Percentiles rank a stretch among this genome's conserved stretches.
phyloP scores from a whole-genome alignment of 768 basidiomycete genomes.

The Coprinellus micaceus region DNA sequence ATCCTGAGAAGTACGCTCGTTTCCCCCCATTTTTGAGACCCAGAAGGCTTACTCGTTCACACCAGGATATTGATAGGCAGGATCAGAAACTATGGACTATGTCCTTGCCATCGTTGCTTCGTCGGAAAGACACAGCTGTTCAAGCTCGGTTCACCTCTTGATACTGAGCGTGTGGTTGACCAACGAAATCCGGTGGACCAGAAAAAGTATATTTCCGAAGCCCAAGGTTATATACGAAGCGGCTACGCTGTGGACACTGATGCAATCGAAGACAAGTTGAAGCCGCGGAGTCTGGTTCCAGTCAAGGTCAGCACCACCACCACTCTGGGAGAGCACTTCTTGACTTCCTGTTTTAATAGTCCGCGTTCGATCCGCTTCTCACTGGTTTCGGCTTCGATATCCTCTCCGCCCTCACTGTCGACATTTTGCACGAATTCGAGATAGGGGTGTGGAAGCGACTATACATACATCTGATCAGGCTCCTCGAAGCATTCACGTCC shows the following conservation, averaged over 20 bases:
- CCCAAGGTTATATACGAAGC: too few relatives aligned
- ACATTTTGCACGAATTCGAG: conserved; percentile 37
- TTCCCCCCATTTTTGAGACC: neutral
- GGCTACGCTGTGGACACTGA: too few relatives aligned
- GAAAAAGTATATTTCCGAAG: too few relatives aligned
- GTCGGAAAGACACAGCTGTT: neutral
- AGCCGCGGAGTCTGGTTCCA: too few relatives aligned
- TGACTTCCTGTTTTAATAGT: neutral
- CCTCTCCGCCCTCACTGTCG: conserved; percentile 21
- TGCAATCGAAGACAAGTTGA: too few relatives aligned
- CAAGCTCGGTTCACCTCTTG: neutral
- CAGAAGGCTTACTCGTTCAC: too few relatives aligned
- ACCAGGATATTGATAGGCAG: neutral
- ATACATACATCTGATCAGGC: conserved; percentile 32
- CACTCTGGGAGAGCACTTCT: too few relatives aligned
- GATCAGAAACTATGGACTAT: neutral
- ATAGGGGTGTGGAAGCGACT: conserved; percentile 35
- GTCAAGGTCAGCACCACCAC: too few relatives aligned
- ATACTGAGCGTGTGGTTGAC: neutral
- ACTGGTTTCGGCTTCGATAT: conserved; percentile 12
- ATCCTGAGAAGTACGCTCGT: conserved; percentile 7
- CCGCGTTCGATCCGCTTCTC: neutral
- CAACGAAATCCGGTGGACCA: neutral
- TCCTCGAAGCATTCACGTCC: conserved; percentile 22
- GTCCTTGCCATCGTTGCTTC: neutral